Evolutionary conservation across 2,329 filamentous ascomycete genomes (phyloP), one percentile per base, ranked within the genome.

Genomic region (Pseudogymnoascus sp.): DNA sequence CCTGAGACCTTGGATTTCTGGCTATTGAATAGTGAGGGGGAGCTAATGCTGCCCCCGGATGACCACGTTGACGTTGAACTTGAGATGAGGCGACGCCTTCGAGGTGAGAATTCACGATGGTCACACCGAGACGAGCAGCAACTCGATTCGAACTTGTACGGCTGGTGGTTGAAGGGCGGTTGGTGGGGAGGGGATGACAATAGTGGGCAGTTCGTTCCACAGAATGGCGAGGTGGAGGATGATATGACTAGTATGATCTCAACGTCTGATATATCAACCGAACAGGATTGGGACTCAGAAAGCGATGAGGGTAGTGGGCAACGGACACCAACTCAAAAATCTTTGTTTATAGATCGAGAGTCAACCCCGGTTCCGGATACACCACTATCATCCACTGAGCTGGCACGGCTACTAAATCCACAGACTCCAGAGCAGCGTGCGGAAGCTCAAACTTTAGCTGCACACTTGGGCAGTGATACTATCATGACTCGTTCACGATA

Each of bases 241-340:
- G 91, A 96, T 71, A 84, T 83, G 8, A 96, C 91, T 0, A 97
- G 93, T 71, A 80, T 96, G 36, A 77, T 95, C n/a, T 91, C 91
- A 2, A 82, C 71, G 23, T 67, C 71, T 6, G 72, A 69, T 13
- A 57, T 57, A 19, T 57, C 50, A 35, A 70, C 33, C 11, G 57
- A 61, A 3, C 36, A n/a, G 71, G 76, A 74, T 1, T 79, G 76
- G 77, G 80, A 81, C 31, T 81, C 79, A 0, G 78, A 79, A 62
- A 74, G 77, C 19, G 76, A 78, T 26, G 71, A 76, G 60, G 65
- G 69, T 35, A 80, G 82, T 40, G 82, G 82, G 5, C 81, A 83
- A 67, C 82, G 85, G 64, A 96, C 91, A 17, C 92, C 92, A 0
- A 96, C 90, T 0, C 89, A 89, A 71, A 73, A 74, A 2, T 81